phyloP scores from a whole-genome alignment of 2,329 filamentous ascomycete genomes.

The Colletotrichum gloeosporioides region DNA sequence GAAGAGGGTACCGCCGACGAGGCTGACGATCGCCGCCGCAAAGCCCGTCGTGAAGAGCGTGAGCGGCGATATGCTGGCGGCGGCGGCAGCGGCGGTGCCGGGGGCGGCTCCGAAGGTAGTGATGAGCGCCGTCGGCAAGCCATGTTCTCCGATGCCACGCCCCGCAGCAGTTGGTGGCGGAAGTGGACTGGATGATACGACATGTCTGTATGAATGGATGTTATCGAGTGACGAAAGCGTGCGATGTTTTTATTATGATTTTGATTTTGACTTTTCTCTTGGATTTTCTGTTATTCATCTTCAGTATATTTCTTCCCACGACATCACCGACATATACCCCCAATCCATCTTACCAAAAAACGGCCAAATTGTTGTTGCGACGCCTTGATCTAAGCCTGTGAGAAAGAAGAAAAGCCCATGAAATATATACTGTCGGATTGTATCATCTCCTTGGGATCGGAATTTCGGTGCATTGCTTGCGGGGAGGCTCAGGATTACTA shows the following conservation, averaged over 20 bases:
- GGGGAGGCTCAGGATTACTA: not conserved
- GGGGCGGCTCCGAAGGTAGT: conserved; percentile 45
- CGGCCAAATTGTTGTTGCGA: not conserved
- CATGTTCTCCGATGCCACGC: conserved; percentile 47
- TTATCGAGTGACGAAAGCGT: conserved; percentile 2
- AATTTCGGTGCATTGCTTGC: not conserved
- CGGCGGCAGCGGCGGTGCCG: conserved; percentile 21
- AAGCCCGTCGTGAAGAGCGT: conserved; percentile 50
- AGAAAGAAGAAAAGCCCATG: not conserved
- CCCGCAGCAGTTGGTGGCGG: conserved; percentile 65
- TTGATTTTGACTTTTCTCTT: not conserved
- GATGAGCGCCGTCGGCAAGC: conserved; percentile 50
- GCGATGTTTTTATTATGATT: conserved; percentile 9
- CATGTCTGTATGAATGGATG: conserved; percentile 13
- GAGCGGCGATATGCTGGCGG: conserved; percentile 28
- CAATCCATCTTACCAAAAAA: not conserved
- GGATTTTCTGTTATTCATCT: not conserved
- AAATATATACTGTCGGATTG: not conserved
- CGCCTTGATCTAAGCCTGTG: not conserved
- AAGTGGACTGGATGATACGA: conserved; percentile 51
- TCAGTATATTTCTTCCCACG: not conserved
- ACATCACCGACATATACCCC: not conserved
- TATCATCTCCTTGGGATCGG: not conserved
- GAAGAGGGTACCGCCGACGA: conserved; percentile 48
- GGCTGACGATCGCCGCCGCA: conserved; percentile 47